Conservation (phyloP, 2,329 filamentous ascomycete genomes). For the Fusarium coicis region DNA sequence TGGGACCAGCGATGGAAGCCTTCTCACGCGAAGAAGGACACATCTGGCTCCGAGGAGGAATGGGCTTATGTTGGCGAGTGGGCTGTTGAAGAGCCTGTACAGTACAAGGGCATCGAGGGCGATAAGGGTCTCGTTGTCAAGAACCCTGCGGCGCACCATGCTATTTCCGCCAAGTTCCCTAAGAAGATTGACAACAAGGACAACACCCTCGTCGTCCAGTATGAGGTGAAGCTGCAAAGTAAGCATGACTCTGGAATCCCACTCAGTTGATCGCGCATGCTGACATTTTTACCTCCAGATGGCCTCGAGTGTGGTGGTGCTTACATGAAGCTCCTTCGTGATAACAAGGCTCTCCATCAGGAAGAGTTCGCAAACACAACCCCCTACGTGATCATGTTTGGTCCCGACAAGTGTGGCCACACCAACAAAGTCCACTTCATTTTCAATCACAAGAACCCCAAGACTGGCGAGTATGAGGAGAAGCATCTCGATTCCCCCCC, state of each 20-base stretch:
- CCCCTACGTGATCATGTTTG: constrained; percentile 99
- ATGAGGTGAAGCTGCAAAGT: constrained; percentile 99
- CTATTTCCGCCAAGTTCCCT: constrained; percentile 98
- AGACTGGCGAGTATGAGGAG: constrained; percentile 99
- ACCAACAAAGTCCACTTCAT: constrained; percentile 99
- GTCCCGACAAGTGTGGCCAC: constrained; percentile 97
- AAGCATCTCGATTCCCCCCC: constrained; percentile 93
- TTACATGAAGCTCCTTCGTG: constrained; percentile 98
- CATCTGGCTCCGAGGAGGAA: constrained; percentile 80
- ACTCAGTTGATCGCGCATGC: background rate
- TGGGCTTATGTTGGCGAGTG: constrained; percentile 98
- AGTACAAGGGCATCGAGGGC: constrained; percentile 91
- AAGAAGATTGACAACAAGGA: constrained; percentile 97
- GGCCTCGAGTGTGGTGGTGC: constrained; percentile 97
- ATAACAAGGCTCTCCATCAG: constrained; percentile 95
- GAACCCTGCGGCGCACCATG: constrained; percentile 97
- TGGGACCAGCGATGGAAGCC: constrained; percentile 95
- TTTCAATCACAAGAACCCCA: constrained; percentile 99
- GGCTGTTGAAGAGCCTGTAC: constrained; percentile 92
- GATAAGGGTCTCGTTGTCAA: constrained; percentile 98
- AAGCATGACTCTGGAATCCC: constrained; percentile 50
- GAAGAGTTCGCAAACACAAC: constrained; percentile 98
- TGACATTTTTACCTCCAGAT: constrained; percentile 65
- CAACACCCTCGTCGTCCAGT: constrained; percentile 97
- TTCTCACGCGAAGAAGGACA: constrained; percentile 96